A percentile compares a stretch with the other conserved stretches of the same genome.
Evolutionary conservation across 768 basidiomycete genomes (phyloP).

Genomic region (Lentinus tigrinus): DNA sequence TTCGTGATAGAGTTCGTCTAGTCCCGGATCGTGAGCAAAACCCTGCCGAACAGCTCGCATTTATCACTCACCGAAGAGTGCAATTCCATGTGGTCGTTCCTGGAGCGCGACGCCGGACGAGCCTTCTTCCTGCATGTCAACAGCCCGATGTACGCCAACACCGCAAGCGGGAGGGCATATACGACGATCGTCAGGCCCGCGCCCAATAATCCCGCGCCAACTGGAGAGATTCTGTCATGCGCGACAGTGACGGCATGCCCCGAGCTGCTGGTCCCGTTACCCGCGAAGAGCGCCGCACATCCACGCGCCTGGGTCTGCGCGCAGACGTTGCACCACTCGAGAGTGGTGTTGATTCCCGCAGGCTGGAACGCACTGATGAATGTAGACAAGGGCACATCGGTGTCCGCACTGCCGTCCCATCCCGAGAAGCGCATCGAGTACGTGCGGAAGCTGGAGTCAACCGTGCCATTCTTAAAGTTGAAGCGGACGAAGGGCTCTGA

Average conservation of each 20-base stretch:
- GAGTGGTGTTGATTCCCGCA: slow-evolving; percentile 48
- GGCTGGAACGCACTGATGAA: slow-evolving; percentile 49
- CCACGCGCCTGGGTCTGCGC: slow-evolving; percentile 56
- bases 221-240: slow-evolving; percentile 43
- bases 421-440: slow-evolving; percentile 44
- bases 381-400: slow-evolving; percentile 54
- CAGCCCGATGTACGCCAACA: slow-evolving; percentile 14
- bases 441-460: slow-evolving; percentile 42
- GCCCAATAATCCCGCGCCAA: slow-evolving; percentile 70
- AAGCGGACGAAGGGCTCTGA: slow-evolving; percentile 56
- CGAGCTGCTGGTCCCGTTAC: slow-evolving; percentile 14
- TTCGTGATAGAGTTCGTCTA: slow-evolving; percentile 10
- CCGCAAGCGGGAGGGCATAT: slow-evolving; percentile 7
- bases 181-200: slow-evolving; percentile 40
- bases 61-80: slow-evolving; percentile 2
- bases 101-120: background rate
- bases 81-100: slow-evolving; percentile 2
- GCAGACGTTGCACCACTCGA: slow-evolving; percentile 61
- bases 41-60: no score
- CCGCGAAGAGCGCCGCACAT: slow-evolving; percentile 48
- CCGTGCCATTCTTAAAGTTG: slow-evolving; percentile 70
- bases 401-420: slow-evolving; percentile 29
- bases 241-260: slow-evolving; percentile 24
- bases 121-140: slow-evolving; percentile 5
- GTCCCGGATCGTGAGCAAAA: background rate